A percentile compares a stretch with the other conserved stretches of the same genome.
phyloP scores from a whole-genome alignment of 441 rosid species.

The Pelargonium citronellum region DNA sequence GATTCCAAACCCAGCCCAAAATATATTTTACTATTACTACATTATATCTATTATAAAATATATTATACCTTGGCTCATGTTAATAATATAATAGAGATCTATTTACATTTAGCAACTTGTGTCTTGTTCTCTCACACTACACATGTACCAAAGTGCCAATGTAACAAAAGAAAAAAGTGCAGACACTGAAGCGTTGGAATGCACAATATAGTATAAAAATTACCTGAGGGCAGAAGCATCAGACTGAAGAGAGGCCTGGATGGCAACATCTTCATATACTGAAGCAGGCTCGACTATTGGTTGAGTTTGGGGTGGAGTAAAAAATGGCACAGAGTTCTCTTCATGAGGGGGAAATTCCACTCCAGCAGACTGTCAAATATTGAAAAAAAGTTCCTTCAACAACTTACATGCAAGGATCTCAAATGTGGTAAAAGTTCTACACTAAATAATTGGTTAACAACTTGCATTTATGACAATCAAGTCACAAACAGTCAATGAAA shows the following conservation, averaged over 20 bases:
- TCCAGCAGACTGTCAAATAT: conserved; percentile 62
- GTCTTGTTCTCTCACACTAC: not conserved
- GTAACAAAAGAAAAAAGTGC: conserved; percentile 1
- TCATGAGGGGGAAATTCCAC: conserved; percentile 88
- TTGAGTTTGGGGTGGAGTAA: conserved; percentile 97
- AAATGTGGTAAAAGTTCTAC: not conserved
- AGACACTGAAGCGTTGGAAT: conserved; percentile 7
- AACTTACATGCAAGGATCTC: no score
- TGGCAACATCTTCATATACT: conserved; percentile 76
- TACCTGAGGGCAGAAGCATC: conserved; percentile 86
- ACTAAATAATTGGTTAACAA: not conserved
- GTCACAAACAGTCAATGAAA: not conserved
- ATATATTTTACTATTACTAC: not conserved
- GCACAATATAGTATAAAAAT: conserved; percentile 5
- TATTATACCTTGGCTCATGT: no score
- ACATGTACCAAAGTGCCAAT: not conserved
- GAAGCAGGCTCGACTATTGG: conserved; percentile 49
- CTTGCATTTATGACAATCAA: not conserved
- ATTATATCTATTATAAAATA: not conserved
- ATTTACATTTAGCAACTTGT: no score
- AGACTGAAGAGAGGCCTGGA: conserved; percentile 77
- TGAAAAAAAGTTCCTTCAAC: no score
- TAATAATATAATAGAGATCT: no score
- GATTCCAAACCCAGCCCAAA: not conserved
- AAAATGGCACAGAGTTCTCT: conserved; percentile 72